Conservation (phyloP, 1,284 basidiomycete species). For the Takashimella tepidaria region DNA sequence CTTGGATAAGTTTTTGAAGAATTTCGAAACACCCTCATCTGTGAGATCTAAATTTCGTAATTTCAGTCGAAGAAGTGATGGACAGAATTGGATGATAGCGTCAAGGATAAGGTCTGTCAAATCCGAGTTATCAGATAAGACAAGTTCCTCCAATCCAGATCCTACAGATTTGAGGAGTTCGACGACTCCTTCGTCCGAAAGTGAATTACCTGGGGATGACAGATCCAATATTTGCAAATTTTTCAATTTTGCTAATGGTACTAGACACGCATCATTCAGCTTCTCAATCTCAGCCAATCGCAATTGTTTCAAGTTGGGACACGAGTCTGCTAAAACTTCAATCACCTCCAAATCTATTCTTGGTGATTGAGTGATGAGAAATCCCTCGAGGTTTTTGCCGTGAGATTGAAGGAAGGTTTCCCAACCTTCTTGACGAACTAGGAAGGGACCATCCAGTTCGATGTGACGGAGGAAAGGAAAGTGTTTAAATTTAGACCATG, state of each 20-base stretch:
- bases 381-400: constrained; percentile 59
- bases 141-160: constrained; percentile 53
- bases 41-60: constrained; percentile 63
- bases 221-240: constrained; percentile 37
- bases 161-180: constrained; percentile 57
- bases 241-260: constrained; percentile 50
- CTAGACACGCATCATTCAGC: constrained; percentile 62
- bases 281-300: constrained; percentile 74
- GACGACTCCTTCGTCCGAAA: constrained; percentile 58
- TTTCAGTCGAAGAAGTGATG: constrained; percentile 55
- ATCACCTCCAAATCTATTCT: constrained; percentile 76
- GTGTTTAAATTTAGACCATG: constrained; percentile 62
- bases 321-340: constrained; percentile 59
- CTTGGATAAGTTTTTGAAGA: constrained; percentile 55
- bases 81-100: constrained; percentile 57
- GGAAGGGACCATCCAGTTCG: constrained; percentile 83
- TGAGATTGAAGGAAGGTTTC: constrained; percentile 64
- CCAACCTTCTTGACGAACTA: constrained; percentile 75
- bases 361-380: constrained; percentile 79
- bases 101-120: constrained; percentile 59
- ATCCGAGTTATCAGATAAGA: constrained; percentile 60
- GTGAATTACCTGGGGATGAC: constrained; percentile 38
- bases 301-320: constrained; percentile 62
- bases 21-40: constrained; percentile 60
- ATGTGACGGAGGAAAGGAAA: constrained; percentile 55